Evolutionary conservation across 2,329 filamentous ascomycete genomes (phyloP).

Genomic region (Alternaria viburni): DNA sequence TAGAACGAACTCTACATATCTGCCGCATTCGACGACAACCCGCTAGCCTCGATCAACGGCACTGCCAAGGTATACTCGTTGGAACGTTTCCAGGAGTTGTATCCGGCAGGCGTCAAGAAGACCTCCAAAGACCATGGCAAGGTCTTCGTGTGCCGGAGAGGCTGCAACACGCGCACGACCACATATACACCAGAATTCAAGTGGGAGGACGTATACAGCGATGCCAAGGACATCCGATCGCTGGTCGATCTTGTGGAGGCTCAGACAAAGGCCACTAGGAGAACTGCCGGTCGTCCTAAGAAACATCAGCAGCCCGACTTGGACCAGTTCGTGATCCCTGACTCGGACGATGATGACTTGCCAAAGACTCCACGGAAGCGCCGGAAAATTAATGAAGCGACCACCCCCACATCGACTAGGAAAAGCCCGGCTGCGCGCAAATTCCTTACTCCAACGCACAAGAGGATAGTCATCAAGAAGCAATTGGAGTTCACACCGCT

Average conservation of each 20-base stretch:
- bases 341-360: slow-evolving; percentile 50
- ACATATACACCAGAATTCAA: slow-evolving; percentile 90
- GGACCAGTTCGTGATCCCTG: slow-evolving; percentile 53
- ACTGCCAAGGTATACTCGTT: slow-evolving; percentile 82
- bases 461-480: slow-evolving; percentile 78
- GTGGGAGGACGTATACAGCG: slow-evolving; percentile 85
- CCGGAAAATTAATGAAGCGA: slow-evolving; percentile 54
- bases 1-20: slow-evolving; percentile 93
- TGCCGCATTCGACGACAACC: slow-evolving; percentile 83
- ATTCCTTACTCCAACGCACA: slow-evolving; percentile 69
- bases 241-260: slow-evolving; percentile 72
- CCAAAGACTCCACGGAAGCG: slow-evolving; percentile 56
- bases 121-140: slow-evolving; percentile 79
- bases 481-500: slow-evolving; percentile 93
- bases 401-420: slow-evolving; percentile 53
- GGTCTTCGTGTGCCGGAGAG: slow-evolving; percentile 86
- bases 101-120: slow-evolving; percentile 78
- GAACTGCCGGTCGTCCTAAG: slow-evolving; percentile 47
- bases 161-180: slow-evolving; percentile 85
- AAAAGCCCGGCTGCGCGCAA: slow-evolving; percentile 58
- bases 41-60: slow-evolving; percentile 87
- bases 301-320: slow-evolving; percentile 45
- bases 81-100: slow-evolving; percentile 68
- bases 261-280: slow-evolving; percentile 75
- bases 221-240: slow-evolving; percentile 68